Conservation (phyloP, 1,139 yeast species). For the Meyerozyma carpophila region DNA sequence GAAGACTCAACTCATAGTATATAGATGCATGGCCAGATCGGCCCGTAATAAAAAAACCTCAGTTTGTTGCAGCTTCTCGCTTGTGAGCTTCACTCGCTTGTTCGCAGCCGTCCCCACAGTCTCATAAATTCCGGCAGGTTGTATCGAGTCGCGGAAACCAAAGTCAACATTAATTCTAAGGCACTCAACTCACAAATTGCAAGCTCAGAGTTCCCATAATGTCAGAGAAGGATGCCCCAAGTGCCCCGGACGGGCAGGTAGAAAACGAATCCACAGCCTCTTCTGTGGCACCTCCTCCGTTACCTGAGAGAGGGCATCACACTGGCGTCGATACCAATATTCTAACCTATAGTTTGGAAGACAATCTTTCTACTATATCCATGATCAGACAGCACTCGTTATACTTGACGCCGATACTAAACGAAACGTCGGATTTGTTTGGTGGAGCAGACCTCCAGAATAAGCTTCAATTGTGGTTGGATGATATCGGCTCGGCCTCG, state of each 20-base stretch:
- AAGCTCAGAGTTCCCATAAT: background rate
- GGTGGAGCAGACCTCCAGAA: constrained; percentile 2
- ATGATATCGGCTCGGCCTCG: background rate
- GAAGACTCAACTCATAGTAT: constrained; percentile 1
- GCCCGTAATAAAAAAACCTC: background rate
- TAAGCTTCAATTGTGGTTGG: background rate
- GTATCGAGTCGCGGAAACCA: background rate
- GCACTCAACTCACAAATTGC: background rate
- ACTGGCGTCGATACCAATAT: background rate
- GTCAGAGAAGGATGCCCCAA: background rate
- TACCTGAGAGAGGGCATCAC: background rate
- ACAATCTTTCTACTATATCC: constrained; percentile 24
- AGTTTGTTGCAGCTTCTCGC: too few relatives aligned
- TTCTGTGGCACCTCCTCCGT: background rate
- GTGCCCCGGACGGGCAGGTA: background rate
- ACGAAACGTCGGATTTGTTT: constrained; percentile 30
- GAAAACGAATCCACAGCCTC: background rate
- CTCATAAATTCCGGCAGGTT: background rate
- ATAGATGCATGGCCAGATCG: background rate
- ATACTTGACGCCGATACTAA: constrained; percentile 28
- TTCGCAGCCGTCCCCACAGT: background rate
- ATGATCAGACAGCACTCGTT: constrained; percentile 29
- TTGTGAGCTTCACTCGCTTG: too few relatives aligned
- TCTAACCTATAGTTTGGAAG: constrained; percentile 13
- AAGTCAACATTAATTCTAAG: background rate